Percentiles rank a stretch among this genome's conserved stretches.
These are phyloP conservation scores for Trametopsis cervina DNA, from an alignment of 768 basidiomycete genomes.

Conservation along the genomic window DNA sequence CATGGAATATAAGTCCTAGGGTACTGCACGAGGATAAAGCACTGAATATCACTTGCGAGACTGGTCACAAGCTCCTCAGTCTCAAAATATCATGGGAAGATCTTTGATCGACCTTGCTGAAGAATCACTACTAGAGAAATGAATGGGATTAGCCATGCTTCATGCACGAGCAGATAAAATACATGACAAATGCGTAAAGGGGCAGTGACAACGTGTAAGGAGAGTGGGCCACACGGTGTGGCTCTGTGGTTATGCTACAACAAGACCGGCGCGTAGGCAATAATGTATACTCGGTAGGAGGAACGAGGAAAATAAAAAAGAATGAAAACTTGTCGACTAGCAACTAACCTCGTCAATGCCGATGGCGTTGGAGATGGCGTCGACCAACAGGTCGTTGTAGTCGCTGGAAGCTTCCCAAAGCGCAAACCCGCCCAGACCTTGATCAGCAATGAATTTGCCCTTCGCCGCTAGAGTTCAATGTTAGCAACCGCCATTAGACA, in stretches of 20 bases:
- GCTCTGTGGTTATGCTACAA: slow-evolving; percentile 1
- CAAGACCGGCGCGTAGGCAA: slow-evolving; percentile 4
- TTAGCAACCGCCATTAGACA: background rate
- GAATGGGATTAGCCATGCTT: slow-evolving; percentile 9
- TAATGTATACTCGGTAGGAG: background rate
- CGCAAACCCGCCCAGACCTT: slow-evolving; percentile 33
- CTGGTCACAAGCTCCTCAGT: no score
- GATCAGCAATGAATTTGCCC: slow-evolving; percentile 31
- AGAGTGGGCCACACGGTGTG: background rate
- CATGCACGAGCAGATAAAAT: slow-evolving; percentile 2
- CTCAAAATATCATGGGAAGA: no score
- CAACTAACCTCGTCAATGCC: background rate
- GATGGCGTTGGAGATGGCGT: slow-evolving; percentile 39
- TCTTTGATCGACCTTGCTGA: no score
- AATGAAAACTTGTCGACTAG: slow-evolving; percentile 8
- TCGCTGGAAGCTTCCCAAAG: slow-evolving; percentile 41
- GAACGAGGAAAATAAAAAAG: background rate
- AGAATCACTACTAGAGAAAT: slow-evolving; percentile 1
- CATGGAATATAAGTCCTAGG: background rate
- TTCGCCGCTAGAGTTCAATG: slow-evolving; percentile 29
- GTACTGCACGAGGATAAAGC: background rate
- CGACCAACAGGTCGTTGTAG: slow-evolving; percentile 44
- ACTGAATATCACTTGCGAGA: background rate
- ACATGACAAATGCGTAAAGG: background rate
- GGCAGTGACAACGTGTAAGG: slow-evolving; percentile 1